A percentile compares a stretch with the other conserved stretches of the same genome.
phyloP scores from a whole-genome alignment of 495 filamentous ascomycete species.

The Tuber melanosporum region DNA sequence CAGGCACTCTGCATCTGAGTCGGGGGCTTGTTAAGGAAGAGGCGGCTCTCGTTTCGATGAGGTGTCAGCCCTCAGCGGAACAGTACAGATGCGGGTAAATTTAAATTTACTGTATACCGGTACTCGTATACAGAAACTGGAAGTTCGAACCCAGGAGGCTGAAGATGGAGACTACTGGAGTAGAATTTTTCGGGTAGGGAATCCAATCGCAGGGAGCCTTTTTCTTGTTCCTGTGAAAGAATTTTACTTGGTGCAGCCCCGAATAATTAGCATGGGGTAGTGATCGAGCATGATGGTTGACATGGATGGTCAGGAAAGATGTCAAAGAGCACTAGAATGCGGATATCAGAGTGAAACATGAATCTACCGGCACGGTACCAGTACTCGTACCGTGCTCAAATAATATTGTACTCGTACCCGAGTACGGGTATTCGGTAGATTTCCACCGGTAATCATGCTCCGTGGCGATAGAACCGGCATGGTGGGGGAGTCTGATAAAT shows the following conservation, averaged over 20 bases:
- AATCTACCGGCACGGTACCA: background rate
- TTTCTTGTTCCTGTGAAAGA: background rate
- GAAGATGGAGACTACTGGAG: background rate
- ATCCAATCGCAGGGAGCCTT: background rate
- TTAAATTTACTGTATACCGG: background rate
- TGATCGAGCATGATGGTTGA: background rate
- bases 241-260: background rate
- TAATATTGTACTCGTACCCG: too few species aligned
- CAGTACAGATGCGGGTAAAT: background rate
- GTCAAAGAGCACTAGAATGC: background rate
- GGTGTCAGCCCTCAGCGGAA: background rate
- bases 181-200: background rate
- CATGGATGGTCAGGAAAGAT: background rate
- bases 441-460: background rate
- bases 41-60: conserved; percentile 3
- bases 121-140: background rate
- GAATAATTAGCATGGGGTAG: background rate
- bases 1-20: background rate
- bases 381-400: too few species aligned
- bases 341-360: background rate
- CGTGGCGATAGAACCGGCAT: background rate
- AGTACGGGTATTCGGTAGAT: background rate
- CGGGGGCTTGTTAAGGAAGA: background rate
- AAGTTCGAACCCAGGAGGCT: background rate
- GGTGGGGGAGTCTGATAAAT: background rate